These are phyloP conservation scores for Trypethelium eluteriae DNA, from an alignment of 495 filamentous ascomycete genomes.

Conservation along the genomic window DNA sequence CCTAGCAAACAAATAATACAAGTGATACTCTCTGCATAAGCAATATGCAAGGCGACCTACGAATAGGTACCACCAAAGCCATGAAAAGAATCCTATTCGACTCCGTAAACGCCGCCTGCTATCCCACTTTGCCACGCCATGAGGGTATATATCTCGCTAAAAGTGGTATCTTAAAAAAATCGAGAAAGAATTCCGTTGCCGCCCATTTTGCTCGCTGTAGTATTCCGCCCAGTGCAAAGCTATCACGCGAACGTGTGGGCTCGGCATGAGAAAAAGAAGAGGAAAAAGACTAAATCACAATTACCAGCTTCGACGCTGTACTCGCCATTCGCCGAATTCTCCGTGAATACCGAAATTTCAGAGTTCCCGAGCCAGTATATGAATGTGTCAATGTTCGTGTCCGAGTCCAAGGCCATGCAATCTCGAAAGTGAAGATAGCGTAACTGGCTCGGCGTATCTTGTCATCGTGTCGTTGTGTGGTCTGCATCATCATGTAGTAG, in stretches of 20 bases:
- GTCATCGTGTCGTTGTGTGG: not conserved
- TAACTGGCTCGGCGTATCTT: not conserved
- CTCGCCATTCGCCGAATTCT: not conserved
- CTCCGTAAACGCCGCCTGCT: not conserved
- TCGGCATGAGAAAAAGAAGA: not conserved
- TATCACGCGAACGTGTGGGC: too few relatives aligned
- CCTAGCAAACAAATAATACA: not conserved
- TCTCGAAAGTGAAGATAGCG: not conserved
- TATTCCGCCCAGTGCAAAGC: too few relatives aligned
- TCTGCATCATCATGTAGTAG: too few relatives aligned
- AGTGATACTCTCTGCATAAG: not conserved
- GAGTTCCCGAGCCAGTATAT: not conserved
- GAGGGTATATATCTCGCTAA: constrained; percentile 10
- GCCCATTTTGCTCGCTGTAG: not conserved
- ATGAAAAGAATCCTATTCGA: not conserved
- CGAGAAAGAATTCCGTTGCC: not conserved
- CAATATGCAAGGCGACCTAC: not conserved
- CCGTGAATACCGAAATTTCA: too few relatives aligned
- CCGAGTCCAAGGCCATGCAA: not conserved
- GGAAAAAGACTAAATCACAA: constrained; percentile 1
- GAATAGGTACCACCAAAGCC: not conserved
- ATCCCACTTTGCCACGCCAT: not conserved
- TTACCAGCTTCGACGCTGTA: not conserved
- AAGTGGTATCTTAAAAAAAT: constrained; percentile 8
- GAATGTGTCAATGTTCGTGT: too few relatives aligned